phyloP scores from a whole-genome alignment of 2,329 filamentous ascomycete genomes.

The Coniochaeta pulveracea region DNA sequence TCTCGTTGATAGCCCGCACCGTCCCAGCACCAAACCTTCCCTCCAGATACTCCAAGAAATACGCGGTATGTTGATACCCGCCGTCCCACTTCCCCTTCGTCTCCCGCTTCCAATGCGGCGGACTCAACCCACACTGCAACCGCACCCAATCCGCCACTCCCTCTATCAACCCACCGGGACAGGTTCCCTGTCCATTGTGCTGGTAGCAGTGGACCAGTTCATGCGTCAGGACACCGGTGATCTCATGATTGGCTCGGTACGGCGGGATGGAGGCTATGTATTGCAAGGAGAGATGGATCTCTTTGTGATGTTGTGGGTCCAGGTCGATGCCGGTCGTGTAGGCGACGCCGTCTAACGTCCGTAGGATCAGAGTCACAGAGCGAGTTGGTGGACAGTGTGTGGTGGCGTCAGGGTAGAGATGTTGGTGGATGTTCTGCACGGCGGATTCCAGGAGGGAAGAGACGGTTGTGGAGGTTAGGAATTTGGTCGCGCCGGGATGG shows the following conservation, averaged over 20 bases:
- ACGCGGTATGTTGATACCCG: constrained; percentile 85
- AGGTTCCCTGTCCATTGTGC: constrained; percentile 51
- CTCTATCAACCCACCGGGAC: constrained; percentile 73
- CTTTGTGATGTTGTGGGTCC: constrained; percentile 70
- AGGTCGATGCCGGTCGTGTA: constrained; percentile 76
- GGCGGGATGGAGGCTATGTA: constrained; percentile 51
- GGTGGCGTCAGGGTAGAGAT: constrained; percentile 51
- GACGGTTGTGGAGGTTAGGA: constrained; percentile 56
- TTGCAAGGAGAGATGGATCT: constrained; percentile 74
- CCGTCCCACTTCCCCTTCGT: constrained; percentile 61
- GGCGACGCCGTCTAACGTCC: constrained; percentile 72
- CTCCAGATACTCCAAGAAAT: constrained; percentile 83
- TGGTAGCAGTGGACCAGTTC: constrained; percentile 96
- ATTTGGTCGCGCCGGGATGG: constrained; percentile 50
- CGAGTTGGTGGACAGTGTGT: constrained; percentile 53
- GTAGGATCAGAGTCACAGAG: constrained; percentile 74
- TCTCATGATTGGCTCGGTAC: constrained; percentile 43
- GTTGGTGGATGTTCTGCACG: constrained; percentile 55
- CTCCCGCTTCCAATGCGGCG: constrained; percentile 71
- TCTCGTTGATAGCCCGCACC: constrained; percentile 55
- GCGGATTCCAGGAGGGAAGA: constrained; percentile 49
- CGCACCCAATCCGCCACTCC: constrained; percentile 91
- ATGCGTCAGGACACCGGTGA: constrained; percentile 76
- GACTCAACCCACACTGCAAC: constrained; percentile 57
- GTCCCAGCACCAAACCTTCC: constrained; percentile 46